These are phyloP conservation scores for Orobanche coerulescens DNA, from an alignment of 257 asterid genomes.

Conservation along the genomic window DNA sequence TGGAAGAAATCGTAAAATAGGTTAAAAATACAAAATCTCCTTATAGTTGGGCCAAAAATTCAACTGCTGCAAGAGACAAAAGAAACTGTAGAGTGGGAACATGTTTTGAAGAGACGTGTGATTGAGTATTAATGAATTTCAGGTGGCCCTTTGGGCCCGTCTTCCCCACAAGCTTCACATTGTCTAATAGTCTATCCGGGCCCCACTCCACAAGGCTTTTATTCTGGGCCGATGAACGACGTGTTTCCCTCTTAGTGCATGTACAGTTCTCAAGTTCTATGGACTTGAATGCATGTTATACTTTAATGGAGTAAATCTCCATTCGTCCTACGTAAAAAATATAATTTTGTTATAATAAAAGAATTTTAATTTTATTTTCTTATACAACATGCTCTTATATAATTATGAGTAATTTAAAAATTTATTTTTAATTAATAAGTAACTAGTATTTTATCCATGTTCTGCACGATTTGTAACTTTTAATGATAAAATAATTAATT, in stretches of 20 bases:
- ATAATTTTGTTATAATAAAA: no score
- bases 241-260: not conserved
- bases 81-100: not conserved
- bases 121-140: not conserved
- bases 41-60: not conserved
- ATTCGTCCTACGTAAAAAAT: no score
- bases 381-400: no score
- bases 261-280: not conserved
- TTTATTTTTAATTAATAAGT: no score
- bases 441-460: no score
- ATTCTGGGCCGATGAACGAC: not conserved
- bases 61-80: conserved; percentile 12
- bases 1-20: not conserved
- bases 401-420: no score
- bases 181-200: not conserved
- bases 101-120: conserved; percentile 19
- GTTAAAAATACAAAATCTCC: not conserved
- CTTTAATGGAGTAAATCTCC: no score
- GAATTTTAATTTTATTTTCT: no score
- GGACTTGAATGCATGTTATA: not conserved
- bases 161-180: not conserved
- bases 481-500: no score
- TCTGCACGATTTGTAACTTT: no score
- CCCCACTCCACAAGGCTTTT: conserved; percentile 7
- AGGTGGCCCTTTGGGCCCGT: not conserved